phyloP scores from a whole-genome alignment of 176 grass and related monocot genomes.

The Phyllostachys edulis region DNA sequence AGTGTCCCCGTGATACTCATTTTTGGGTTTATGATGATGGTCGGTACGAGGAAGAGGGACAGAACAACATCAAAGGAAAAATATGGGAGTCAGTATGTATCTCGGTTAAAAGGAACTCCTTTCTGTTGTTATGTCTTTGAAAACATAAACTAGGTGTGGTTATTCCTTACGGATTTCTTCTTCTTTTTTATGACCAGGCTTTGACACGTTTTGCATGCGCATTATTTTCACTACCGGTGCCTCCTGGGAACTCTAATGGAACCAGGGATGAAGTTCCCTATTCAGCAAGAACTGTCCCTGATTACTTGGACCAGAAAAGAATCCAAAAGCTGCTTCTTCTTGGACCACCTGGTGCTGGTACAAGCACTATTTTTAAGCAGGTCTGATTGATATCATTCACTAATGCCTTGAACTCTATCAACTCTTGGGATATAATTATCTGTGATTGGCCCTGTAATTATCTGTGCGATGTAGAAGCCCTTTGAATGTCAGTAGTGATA shows the following conservation, averaged over 20 bases:
- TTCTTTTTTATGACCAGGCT: conserved; percentile 38
- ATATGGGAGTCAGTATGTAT: conserved; percentile 90
- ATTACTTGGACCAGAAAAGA: conserved; percentile 91
- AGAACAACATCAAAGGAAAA: conserved; percentile 96
- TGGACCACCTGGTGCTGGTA: conserved; percentile 77
- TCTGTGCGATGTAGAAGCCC: neutral
- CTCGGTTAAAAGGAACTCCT: conserved; percentile 24
- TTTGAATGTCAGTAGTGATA: neutral
- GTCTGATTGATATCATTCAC: conserved; percentile 29
- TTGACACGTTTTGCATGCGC: conserved; percentile 74
- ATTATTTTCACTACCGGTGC: conserved; percentile 78
- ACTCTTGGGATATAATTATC: neutral
- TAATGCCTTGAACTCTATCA: conserved; percentile 9
- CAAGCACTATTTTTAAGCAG: conserved; percentile 98
- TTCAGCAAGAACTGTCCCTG: conserved; percentile 59
- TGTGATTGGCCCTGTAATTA: neutral
- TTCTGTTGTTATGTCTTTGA: conserved; percentile 1
- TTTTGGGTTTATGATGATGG: conserved; percentile 99
- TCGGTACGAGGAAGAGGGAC: conserved; percentile 93
- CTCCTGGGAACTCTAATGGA: conserved; percentile 59
- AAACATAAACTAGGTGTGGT: neutral
- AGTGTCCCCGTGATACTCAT: conserved; percentile 88
- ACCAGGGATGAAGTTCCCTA: conserved; percentile 60
- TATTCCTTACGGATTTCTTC: neutral
- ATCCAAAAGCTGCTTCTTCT: conserved; percentile 86